Evolutionary conservation across 1,139 yeast species (phyloP).

Genomic region (Eremothecium cymbalariae): DNA sequence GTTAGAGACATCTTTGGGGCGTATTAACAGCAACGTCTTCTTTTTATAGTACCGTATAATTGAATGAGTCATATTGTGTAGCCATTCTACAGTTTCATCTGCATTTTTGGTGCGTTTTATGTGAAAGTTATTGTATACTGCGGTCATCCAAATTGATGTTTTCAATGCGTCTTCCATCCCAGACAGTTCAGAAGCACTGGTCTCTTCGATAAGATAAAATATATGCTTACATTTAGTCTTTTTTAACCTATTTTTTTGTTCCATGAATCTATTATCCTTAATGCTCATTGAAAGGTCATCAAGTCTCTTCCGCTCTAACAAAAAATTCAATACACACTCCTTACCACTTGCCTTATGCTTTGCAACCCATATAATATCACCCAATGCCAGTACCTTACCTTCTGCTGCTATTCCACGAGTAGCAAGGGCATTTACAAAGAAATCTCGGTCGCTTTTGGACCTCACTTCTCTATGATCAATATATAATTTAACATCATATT

Average conservation of each 20-base stretch:
- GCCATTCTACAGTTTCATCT: slow-evolving; percentile 65
- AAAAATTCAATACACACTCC: slow-evolving; percentile 66
- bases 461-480: slow-evolving; percentile 77
- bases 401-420: slow-evolving; percentile 46
- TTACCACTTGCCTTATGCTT: slow-evolving; percentile 47
- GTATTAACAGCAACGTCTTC: slow-evolving; percentile 39
- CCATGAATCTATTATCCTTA: slow-evolving; percentile 77
- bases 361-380: slow-evolving; percentile 90
- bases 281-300: slow-evolving; percentile 82
- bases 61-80: slow-evolving; percentile 48
- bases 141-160: slow-evolving; percentile 68
- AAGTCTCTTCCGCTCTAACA: slow-evolving; percentile 80
- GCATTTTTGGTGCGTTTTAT: slow-evolving; percentile 61
- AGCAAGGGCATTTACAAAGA: slow-evolving; percentile 49
- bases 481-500: slow-evolving; percentile 52
- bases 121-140: slow-evolving; percentile 59
- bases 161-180: slow-evolving; percentile 57
- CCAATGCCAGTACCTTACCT: slow-evolving; percentile 58
- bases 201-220: slow-evolving; percentile 80
- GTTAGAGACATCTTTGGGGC: slow-evolving; percentile 42
- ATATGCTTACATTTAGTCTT: slow-evolving; percentile 60
- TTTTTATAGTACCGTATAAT: slow-evolving; percentile 36
- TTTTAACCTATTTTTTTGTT: slow-evolving; percentile 71
- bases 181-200: slow-evolving; percentile 38
- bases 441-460: slow-evolving; percentile 55